Base-by-base conservation (phyloP, 306 rosid species). In the Nissolia schottii region DNA sequence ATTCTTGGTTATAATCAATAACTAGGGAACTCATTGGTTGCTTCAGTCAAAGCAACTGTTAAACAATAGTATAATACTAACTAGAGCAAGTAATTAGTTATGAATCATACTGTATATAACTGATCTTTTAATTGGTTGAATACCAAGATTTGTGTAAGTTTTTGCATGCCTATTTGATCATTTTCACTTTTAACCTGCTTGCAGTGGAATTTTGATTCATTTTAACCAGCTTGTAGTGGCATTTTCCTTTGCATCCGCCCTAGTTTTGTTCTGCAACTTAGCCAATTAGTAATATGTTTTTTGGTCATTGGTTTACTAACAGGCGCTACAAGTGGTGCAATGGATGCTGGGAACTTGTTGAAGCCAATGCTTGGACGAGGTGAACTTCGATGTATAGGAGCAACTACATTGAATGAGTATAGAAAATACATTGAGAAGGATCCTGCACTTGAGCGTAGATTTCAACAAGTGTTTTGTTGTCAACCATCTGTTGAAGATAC, bases 301-400 rank as follows among this genome's bases (percentile, higher is more conserved):
- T 61, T 48, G 62, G 76, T 69, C 51, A 64, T 75, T 81, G 67
- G 41, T 82, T 81, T 29, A 27, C 57, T 68, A 77, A 51, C 18
- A 95, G 97, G 99, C 75, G 99, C 99, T 79, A 91, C 97, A 51
- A 81, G 88, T 79, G 99, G 97, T 82, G 99, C 99, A 16, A 91
- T 91, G 99, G 99, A 95, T 85, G 99, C 99, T 72, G 96, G 97
- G 57, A 95, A 95, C 82, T 85, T 95, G 79, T 84, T 91, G 87
- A 95, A 95, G 80, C 97, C 96, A 3, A 95, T 95, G 97, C 97
- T 95, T 69, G 99, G 99, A 58, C 79, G 97, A 55, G 99, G 99
- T 29, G 99, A 95, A 81, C 99, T 95, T 75, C 90, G 96, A 22
- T 95, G 99, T 75, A 89, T 95, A 49, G 99, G 97, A 65, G 97